Percentiles rank a stretch among this genome's conserved stretches.
Evolutionary conservation across 345 rosid species (phyloP).

Genomic region (Linum lewisii): DNA sequence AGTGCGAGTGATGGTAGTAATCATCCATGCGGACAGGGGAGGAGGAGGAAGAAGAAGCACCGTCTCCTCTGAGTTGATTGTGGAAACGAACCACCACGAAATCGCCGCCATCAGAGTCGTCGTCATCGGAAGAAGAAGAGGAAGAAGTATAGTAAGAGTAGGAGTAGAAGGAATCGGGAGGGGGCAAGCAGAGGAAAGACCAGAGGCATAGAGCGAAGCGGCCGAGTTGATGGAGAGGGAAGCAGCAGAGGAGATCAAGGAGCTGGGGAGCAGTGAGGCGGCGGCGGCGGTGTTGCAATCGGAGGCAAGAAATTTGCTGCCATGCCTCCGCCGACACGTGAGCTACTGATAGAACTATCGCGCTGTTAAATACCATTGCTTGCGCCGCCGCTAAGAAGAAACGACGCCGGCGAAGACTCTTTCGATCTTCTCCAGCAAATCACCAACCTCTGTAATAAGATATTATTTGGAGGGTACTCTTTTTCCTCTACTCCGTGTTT

Average conservation of each 20-base stretch:
- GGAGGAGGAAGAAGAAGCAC: constrained; percentile 13
- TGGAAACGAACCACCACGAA: not conserved
- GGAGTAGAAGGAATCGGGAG: constrained; percentile 40
- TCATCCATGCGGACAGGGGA: constrained; percentile 24
- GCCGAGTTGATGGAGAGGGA: constrained; percentile 59
- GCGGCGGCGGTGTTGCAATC: constrained; percentile 21
- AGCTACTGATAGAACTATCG: constrained; percentile 30
- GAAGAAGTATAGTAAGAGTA: constrained; percentile 25
- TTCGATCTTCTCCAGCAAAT: not conserved
- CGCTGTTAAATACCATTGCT: constrained; percentile 51
- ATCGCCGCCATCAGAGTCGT: constrained; percentile 14
- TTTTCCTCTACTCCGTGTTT: too few species aligned
- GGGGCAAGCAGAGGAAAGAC: constrained; percentile 56
- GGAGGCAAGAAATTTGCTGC: constrained; percentile 35
- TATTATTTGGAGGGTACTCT: too few species aligned
- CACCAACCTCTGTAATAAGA: not conserved
- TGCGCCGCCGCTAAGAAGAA: not conserved
- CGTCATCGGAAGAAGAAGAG: constrained; percentile 13
- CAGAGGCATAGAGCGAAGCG: constrained; percentile 42
- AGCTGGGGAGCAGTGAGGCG: constrained; percentile 36
- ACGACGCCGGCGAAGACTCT: not conserved
- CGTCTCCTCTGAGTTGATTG: constrained; percentile 2
- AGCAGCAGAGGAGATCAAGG: constrained; percentile 54
- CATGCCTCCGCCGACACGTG: constrained; percentile 39
- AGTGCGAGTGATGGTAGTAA: constrained; percentile 32